phyloP scores from a whole-genome alignment of 352 stramenopile genomes.

The Pythium utonaiense region DNA sequence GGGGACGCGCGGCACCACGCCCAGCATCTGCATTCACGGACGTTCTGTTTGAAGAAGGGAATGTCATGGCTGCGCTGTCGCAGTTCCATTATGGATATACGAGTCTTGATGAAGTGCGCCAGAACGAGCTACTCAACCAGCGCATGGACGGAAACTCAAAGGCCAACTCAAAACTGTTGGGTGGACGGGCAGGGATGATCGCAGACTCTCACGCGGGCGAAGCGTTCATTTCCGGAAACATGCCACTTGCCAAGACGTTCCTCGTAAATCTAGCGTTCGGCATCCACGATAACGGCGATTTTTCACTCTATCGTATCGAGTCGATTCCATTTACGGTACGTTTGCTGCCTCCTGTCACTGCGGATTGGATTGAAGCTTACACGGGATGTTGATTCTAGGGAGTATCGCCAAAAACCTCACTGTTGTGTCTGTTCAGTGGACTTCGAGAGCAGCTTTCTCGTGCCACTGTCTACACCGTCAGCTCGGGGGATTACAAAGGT shows the following conservation, averaged over 20 bases:
- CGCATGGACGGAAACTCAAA: conserved; percentile 56
- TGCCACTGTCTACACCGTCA: conserved; percentile 54
- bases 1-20: conserved; percentile 21
- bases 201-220: conserved; percentile 69
- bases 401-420: conserved; percentile 47
- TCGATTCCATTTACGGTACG: conserved; percentile 70
- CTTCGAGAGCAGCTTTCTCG: conserved; percentile 46
- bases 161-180: conserved; percentile 64
- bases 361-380: neutral
- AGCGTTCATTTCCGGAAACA: conserved; percentile 57
- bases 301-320: conserved; percentile 68
- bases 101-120: conserved; percentile 50
- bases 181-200: conserved; percentile 41
- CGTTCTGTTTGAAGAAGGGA: conserved; percentile 56
- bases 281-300: conserved; percentile 63
- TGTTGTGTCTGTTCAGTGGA: conserved; percentile 45
- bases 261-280: conserved; percentile 60
- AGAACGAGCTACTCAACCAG: conserved; percentile 58
- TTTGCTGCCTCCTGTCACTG: neutral
- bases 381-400: conserved; percentile 28
- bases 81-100: conserved; percentile 70
- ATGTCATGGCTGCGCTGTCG: conserved; percentile 64
- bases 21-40: conserved; percentile 33
- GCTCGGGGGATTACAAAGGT: conserved; percentile 71
- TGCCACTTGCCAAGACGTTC: conserved; percentile 56